Evolutionary conservation across 169 alveolate genomes (phyloP), one percentile per base, ranked within the genome.

Genomic region (Theileria orientalis): DNA sequence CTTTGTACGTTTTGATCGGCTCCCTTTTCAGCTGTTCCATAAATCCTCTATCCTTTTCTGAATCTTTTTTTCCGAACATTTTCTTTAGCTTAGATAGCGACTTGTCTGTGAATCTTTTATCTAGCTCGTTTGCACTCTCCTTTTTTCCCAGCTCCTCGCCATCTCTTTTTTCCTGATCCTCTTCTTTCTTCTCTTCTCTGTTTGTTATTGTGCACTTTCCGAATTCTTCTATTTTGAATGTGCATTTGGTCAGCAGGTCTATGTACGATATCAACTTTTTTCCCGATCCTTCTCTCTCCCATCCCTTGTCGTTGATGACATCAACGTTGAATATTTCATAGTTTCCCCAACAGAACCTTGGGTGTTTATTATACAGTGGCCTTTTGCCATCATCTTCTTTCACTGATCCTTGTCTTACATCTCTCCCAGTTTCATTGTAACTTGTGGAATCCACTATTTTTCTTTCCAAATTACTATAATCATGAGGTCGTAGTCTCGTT

Each of bases 351-450:
- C 44, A 29, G 27, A 64, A 64, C 19, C 8, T 64, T 64, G 74
- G 74, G 47, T 64, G 73, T 32, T 46, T 64, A 64, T 64, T 64
- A 51, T 64, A 64, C 9, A 19, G 19, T 40, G 47, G 23, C 13
- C 27, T 19, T 6, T 64, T 51, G 23, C 14, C 74, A 59, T 0
- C 60, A 49, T 49, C 60, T 33, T 49, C 29, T 21, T 8, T 33
- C 60, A 49, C 7, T 13, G 60, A 21, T 49, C 35, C 25, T 49
- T 2, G 7, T 21, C 14, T n/a, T 13, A 9, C 25, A 21, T 49
- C 60, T n/a, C n/a, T n/a, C n/a, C n/a, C n/a, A n/a, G n/a, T n/a
- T n/a, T n/a, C n/a, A n/a, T n/a, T n/a, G n/a, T n/a, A n/a, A n/a
- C n/a, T n/a, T n/a, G n/a, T n/a, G n/a, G n/a, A n/a, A n/a, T n/a